Evolutionary conservation across 768 basidiomycete genomes (phyloP).

Genomic region (Cystobasidium onofrii): DNA sequence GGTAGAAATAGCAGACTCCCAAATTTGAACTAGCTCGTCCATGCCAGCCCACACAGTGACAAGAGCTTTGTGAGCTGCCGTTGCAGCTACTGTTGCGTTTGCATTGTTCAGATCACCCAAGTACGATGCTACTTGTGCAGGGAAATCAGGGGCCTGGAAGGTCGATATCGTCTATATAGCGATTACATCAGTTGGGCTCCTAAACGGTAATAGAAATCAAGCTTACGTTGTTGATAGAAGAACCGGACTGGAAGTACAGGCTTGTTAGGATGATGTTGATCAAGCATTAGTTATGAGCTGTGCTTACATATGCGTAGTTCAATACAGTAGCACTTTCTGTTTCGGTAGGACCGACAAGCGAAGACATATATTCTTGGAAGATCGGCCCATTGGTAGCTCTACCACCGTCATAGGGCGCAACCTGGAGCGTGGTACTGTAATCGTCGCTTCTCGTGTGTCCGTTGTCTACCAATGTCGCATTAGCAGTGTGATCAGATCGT

Average conservation of each 20-base stretch:
- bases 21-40: conserved; percentile 19
- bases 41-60: conserved; percentile 26
- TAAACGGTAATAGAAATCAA: not conserved
- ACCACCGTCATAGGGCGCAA: conserved; percentile 1
- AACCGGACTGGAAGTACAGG: not conserved
- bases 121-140: conserved; percentile 9
- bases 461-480: not conserved
- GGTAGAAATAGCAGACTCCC: not conserved
- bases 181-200: not conserved
- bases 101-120: conserved; percentile 6
- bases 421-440: not conserved
- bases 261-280: not conserved
- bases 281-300: not conserved
- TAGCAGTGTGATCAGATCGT: not conserved
- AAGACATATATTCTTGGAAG: conserved; percentile 10
- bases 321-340: not conserved
- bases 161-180: not conserved
- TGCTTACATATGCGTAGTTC: conserved; percentile 26
- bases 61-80: conserved; percentile 10
- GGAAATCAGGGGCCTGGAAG: not conserved
- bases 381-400: conserved; percentile 21
- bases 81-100: conserved; percentile 23
- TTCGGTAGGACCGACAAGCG: not conserved
- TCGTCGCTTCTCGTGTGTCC: not conserved
- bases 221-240: conserved; percentile 19